Conservation (phyloP, 176 grass and related monocot genomes). For the Neostapfia colusana region DNA sequence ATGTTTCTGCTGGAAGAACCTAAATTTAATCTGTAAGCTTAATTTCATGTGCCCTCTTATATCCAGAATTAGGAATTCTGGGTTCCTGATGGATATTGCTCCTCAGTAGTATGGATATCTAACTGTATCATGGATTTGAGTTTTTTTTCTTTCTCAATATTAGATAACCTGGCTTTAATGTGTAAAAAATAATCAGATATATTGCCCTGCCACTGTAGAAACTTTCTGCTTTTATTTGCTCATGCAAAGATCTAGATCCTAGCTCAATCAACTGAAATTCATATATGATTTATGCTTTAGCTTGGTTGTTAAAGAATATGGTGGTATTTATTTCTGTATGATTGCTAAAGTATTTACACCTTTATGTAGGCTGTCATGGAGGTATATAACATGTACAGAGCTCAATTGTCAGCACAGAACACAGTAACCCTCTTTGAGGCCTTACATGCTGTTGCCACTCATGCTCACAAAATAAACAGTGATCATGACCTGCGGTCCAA, state of each 20-base stretch:
- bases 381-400: constrained; percentile 89
- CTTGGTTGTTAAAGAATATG: constrained; percentile 7
- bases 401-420: constrained; percentile 75
- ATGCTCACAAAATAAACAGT: constrained; percentile 94
- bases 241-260: constrained; percentile 9
- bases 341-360: constrained; percentile 23
- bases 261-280: constrained; percentile 6
- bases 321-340: constrained; percentile 8
- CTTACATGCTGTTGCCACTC: constrained; percentile 83
- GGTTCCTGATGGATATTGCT: constrained; percentile 14
- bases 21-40: background rate
- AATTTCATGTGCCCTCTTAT: background rate
- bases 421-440: constrained; percentile 93
- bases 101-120: constrained; percentile 11
- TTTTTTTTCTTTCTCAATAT: constrained; percentile 1
- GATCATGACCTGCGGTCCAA: constrained; percentile 79
- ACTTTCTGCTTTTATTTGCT: constrained; percentile 16
- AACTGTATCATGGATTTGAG: background rate
- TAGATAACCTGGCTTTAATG: background rate
- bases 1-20: background rate
- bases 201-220: background rate
- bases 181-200: background rate
- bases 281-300: constrained; percentile 10
- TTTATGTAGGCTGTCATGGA: constrained; percentile 95
- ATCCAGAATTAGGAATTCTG: background rate